phyloP scores from a whole-genome alignment of 2,329 filamentous ascomycete genomes.

The Coniochaeta pulveracea region DNA sequence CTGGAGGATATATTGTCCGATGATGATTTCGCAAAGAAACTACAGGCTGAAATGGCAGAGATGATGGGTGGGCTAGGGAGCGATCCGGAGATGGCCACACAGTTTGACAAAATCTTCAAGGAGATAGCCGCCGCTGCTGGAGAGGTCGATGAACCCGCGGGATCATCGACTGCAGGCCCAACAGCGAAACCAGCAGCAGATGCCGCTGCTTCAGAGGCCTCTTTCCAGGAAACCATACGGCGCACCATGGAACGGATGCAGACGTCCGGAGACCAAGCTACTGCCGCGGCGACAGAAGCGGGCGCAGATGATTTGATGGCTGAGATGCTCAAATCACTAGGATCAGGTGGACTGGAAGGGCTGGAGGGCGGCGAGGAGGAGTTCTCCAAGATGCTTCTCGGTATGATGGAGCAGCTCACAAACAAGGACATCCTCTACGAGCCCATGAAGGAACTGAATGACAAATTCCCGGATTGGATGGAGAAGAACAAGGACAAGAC shows the following conservation, averaged over 20 bases:
- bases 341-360: slow-evolving; percentile 44
- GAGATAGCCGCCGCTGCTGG: slow-evolving; percentile 49
- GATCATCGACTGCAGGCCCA: slow-evolving; percentile 10
- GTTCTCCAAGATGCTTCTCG: slow-evolving; percentile 87
- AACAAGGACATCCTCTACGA: slow-evolving; percentile 98
- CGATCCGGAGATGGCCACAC: slow-evolving; percentile 60
- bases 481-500: slow-evolving; percentile 59
- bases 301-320: slow-evolving; percentile 69
- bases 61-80: slow-evolving; percentile 62
- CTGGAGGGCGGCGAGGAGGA: slow-evolving; percentile 59
- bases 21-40: slow-evolving; percentile 70
- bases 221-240: slow-evolving; percentile 86
- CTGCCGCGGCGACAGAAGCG: slow-evolving; percentile 60
- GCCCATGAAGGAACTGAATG: slow-evolving; percentile 92
- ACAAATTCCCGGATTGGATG: slow-evolving; percentile 88
- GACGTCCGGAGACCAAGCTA: slow-evolving; percentile 73
- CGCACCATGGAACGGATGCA: slow-evolving; percentile 96
- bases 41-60: slow-evolving; percentile 85
- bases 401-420: slow-evolving; percentile 98
- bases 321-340: slow-evolving; percentile 87
- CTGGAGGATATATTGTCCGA: slow-evolving; percentile 43
- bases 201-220: slow-evolving; percentile 36
- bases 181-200: slow-evolving; percentile 14
- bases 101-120: slow-evolving; percentile 70
- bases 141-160: slow-evolving; percentile 17